Base-by-base conservation (phyloP, 352 stramenopile species). In the Hyaloperonospora arabidopsidis region DNA sequence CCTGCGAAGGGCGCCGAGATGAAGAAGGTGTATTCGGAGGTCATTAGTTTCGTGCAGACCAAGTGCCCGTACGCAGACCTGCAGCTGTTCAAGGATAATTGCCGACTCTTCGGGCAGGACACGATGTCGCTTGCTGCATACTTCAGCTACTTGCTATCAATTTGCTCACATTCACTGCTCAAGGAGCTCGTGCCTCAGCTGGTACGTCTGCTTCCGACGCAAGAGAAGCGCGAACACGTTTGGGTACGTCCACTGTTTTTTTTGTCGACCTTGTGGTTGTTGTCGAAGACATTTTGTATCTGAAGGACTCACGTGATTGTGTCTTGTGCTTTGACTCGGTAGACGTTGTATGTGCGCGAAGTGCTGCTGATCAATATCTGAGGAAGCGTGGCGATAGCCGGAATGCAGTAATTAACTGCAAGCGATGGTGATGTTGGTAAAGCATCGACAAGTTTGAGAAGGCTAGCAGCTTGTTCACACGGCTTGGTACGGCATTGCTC, bases 61-160 rank as follows among this genome's bases (percentile, higher is more conserved):
- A 83, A 83, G 41, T 90, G 83, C 45, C 81, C 84, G 35, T 84
- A 93, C 63, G 84, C 84, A 2, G 87, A 93, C 32, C 45, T 91
- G 45, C 77, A 89, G 51, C 64, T 78, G 29, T 93, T 93, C 57
- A 93, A 93, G 63, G 84, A 93, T 63, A 93, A 93, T 65, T 93
- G 84, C 59, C 81, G 84, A 23, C 76, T 87, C 19, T 93, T 93
- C 43, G 84, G 84, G 1, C 84, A 93, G 36, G 84, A 93, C 29
- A 60, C 74, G n/a, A 87, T 93, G 79, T 86, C 84, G 28, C 58
- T 93, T 39, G 84, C 91, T 32, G 80, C 77, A 14, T 93, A 73
- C 64, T 89, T 89, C 40, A 83, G 72, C 35, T 93, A 93, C 40
- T 49, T 92, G 44, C 79, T 74, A 23, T 93, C 84, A 19, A 87